Evolutionary conservation across 164 flowering plant genomes (phyloP), one percentile per base, ranked within the genome.

Genomic region (Chimonanthus praecox): DNA sequence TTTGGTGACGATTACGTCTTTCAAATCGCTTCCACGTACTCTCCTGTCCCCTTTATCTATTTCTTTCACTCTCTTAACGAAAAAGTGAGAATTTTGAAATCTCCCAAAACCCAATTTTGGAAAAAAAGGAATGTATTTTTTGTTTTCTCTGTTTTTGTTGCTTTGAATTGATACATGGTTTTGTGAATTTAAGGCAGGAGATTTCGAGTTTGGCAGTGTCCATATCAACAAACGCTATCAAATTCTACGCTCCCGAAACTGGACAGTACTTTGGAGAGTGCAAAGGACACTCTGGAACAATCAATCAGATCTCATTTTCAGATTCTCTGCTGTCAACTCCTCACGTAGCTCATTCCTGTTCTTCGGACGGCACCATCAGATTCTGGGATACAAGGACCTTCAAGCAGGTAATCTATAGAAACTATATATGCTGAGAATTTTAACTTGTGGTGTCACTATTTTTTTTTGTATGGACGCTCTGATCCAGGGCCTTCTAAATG

Each of bases 1-100:
- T 95, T 93, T 75, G 97, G 92, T 54, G 91, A 90, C 50, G 97
- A 95, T 71, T 95, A 92, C 78, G 94, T 93, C 72, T 93, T 95
- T 79, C 92, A 95, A 82, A 88, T 92, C 58, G 92, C 82, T 68
- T 83, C 92, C 75, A 87, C 85, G 97, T 92, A 84, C 46, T 10
- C n/a, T 20, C 3, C 61, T 15, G 16, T 18, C 2, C 45, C 33
- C 47, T 74, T 69, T 67, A 64, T 58, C 70, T 62, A 8, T 20
- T 64, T 70, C 15, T 46, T 7, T 70, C 16, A 20, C 49, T 74
- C 9, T 51, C 16, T 51, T 33, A 33, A 33, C 2, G 33, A 33
- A 33, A 33, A 51, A 9, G 58, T 51, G 58, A 8, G 16, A 1
- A 33, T 33, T 33, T 33, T 33, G 33, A 33, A 33, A 33, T 1